Evolutionary conservation across 1,284 basidiomycete species (phyloP), one percentile per base, ranked within the genome.

Genomic region (Puccinia horiana): DNA sequence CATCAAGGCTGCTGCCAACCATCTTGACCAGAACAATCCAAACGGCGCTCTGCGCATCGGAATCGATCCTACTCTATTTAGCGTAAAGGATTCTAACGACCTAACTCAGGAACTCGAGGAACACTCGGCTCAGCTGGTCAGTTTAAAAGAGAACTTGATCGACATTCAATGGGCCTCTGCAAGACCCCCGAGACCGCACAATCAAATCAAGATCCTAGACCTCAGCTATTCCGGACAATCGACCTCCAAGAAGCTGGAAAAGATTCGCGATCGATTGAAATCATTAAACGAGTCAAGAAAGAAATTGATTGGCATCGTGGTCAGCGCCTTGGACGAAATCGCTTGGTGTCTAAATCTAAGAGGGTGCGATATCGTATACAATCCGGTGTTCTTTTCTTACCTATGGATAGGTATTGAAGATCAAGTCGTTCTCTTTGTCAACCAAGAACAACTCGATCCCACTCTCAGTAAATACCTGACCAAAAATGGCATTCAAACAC

Each of bases 281-380:
- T 35, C 26, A 91, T 84, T 90, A 92, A 20, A 89, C 90, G 0
- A 89, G 90, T 47, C 29, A 18, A 61, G 37, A 40, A 92, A 92
- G 0, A 88, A 75, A 82, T 83, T 93, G 56, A 91, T 95, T 4
- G 90, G 96, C 12, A 92, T 90, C 32, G 91, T 92, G 89, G 90
- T 98, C 11, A 95, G 96, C 86, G 95, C 96, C 86, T 29, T 86
- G 29, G 86, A 87, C 82, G 86, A 86, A 80, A 83, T 84, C 1
- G 84, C 87, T 56, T 87, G 96, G 96, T 87, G 97, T 42, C 94
- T 98, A 88, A 98, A 98, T 87, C 89, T 99, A 63, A 92, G 96
- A 83, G 95, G 96, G 0, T 91, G 91, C 1, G 96, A 98, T 86
- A 96, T 98, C 83, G 92, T 92, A 54, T 98, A 91, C 88, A 83